These are phyloP conservation scores for Globisporangium nodosum DNA, from an alignment of 352 stramenopile genomes.

Conservation along the genomic window DNA sequence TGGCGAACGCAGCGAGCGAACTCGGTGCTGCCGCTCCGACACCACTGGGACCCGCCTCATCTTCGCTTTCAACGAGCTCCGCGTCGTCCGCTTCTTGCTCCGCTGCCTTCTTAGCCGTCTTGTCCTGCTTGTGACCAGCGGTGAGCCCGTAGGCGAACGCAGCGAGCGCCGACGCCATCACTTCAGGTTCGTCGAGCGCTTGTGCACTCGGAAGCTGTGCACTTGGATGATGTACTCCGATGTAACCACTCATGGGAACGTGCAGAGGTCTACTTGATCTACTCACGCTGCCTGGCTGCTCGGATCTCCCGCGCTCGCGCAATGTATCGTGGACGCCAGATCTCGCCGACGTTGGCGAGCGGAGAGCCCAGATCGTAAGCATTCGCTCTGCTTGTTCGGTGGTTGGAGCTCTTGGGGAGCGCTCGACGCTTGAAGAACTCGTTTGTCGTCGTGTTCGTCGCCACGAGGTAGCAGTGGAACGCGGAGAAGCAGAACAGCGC, in stretches of 20 bases:
- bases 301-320: slow-evolving; percentile 4
- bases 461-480: slow-evolving; percentile 54
- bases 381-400: background rate
- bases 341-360: slow-evolving; percentile 21
- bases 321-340: slow-evolving; percentile 29
- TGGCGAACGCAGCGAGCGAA: slow-evolving; percentile 29
- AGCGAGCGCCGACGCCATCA: slow-evolving; percentile 8
- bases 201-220: background rate
- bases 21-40: background rate
- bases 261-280: background rate
- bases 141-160: slow-evolving; percentile 3
- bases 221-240: no score
- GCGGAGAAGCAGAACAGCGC: slow-evolving; percentile 36
- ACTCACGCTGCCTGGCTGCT: background rate
- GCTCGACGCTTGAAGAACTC: slow-evolving; percentile 65
- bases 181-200: background rate
- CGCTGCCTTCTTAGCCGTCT: background rate
- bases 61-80: slow-evolving; percentile 24
- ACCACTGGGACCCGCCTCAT: background rate
- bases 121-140: background rate
- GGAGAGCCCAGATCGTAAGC: slow-evolving; percentile 16
- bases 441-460: slow-evolving; percentile 59
- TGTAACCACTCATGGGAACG: background rate
- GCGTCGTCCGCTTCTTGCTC: slow-evolving; percentile 20
- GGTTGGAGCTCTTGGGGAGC: background rate